phyloP scores from a whole-genome alignment of 2,329 filamentous ascomycete species.

The Cordyceps militaris region DNA sequence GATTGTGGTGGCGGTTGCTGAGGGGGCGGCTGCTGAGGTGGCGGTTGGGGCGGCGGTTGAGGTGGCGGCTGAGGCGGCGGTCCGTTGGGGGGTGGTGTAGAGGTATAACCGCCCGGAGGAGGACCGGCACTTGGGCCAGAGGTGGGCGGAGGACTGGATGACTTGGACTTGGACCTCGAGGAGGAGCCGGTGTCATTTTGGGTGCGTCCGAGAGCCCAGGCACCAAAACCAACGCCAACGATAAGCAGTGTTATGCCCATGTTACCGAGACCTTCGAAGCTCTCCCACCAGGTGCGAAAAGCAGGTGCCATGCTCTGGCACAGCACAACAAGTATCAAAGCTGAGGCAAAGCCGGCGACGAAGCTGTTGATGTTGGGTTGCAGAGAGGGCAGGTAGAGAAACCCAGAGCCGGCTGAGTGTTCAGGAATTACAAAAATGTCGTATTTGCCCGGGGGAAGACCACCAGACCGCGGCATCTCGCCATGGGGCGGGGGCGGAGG shows the following conservation, averaged over 20 bases:
- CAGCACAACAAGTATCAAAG: slow-evolving; percentile 64
- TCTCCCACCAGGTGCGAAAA: slow-evolving; percentile 64
- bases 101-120: not conserved
- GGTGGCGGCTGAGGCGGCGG: slow-evolving; percentile 23
- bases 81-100: slow-evolving; percentile 13
- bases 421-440: slow-evolving; percentile 97
- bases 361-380: slow-evolving; percentile 86
- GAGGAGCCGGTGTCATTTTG: slow-evolving; percentile 23
- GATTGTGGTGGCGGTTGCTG: slow-evolving; percentile 25
- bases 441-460: slow-evolving; percentile 82
- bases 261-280: slow-evolving; percentile 64
- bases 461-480: slow-evolving; percentile 61
- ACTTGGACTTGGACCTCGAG: slow-evolving; percentile 8
- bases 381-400: slow-evolving; percentile 88
- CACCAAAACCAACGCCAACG: slow-evolving; percentile 64
- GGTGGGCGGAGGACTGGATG: slow-evolving; percentile 18
- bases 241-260: slow-evolving; percentile 67
- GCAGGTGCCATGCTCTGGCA: slow-evolving; percentile 68
- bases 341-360: slow-evolving; percentile 74
- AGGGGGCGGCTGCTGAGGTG: slow-evolving; percentile 26
- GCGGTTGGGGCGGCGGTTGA: slow-evolving; percentile 25
- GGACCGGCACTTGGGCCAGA: slow-evolving; percentile 24
- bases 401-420: slow-evolving; percentile 80
- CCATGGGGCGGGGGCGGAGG: slow-evolving; percentile 86
- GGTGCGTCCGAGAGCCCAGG: slow-evolving; percentile 55